phyloP scores from a whole-genome alignment of 2,329 filamentous ascomycete genomes.

The Diaporthe eres region DNA sequence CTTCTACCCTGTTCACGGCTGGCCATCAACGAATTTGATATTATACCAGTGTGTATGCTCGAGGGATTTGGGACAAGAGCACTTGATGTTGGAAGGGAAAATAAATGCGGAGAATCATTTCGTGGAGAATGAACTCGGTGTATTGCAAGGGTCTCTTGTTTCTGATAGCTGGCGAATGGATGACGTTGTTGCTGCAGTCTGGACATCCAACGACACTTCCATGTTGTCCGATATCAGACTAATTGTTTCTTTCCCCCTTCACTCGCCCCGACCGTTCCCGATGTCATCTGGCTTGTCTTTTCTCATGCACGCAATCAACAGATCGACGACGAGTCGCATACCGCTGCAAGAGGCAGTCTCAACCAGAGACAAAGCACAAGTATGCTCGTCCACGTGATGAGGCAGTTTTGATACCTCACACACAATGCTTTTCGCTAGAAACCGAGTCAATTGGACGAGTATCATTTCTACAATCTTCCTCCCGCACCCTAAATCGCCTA shows the following conservation, averaged over 20 bases:
- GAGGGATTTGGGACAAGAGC: background rate
- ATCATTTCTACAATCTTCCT: background rate
- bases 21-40: background rate
- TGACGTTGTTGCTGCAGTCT: slow-evolving; percentile 1
- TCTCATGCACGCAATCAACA: background rate
- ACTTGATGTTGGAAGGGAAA: background rate
- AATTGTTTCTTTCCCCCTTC: background rate
- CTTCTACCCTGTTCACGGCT: background rate
- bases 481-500: background rate
- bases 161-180: slow-evolving; percentile 26
- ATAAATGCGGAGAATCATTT: background rate
- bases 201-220: background rate
- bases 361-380: background rate
- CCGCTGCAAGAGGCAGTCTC: background rate
- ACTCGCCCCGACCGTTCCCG: no score
- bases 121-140: background rate
- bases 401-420: background rate
- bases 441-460: background rate
- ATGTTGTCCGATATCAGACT: background rate
- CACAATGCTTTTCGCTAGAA: background rate
- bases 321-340: background rate
- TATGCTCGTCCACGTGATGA: background rate
- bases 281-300: background rate
- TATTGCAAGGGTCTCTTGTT: background rate
- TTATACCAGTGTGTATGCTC: slow-evolving; percentile 11